Conservation (phyloP, 345 rosid species). For the Melastoma malabathricum region DNA sequence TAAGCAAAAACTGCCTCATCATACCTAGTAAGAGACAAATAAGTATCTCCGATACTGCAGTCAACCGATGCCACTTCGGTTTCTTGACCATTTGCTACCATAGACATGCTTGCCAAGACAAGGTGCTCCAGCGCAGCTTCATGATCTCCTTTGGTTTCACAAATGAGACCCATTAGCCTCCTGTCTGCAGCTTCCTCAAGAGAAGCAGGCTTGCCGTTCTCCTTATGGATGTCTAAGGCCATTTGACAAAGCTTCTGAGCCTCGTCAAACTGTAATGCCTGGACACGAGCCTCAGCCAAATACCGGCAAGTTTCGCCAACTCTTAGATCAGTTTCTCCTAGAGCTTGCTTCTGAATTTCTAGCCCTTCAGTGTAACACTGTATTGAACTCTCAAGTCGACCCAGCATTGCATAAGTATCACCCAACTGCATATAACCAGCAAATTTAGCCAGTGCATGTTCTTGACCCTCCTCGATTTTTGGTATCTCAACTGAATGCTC, state of each 20-base stretch:
- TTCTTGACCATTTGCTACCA: constrained; percentile 75
- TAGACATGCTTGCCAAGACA: constrained; percentile 85
- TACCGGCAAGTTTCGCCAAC: constrained; percentile 81
- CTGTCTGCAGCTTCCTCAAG: constrained; percentile 81
- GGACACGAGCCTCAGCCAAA: constrained; percentile 79
- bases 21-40: constrained; percentile 63
- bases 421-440: constrained; percentile 93
- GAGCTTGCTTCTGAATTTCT: constrained; percentile 53
- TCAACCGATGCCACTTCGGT: constrained; percentile 76
- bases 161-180: constrained; percentile 90
- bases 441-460: constrained; percentile 79
- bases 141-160: constrained; percentile 73
- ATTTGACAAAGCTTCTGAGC: constrained; percentile 56
- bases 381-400: constrained; percentile 68
- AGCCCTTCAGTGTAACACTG: constrained; percentile 59
- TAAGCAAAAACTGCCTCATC: constrained; percentile 81
- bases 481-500: constrained; percentile 69
- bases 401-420: constrained; percentile 79
- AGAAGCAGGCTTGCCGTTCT: constrained; percentile 48
- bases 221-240: constrained; percentile 61
- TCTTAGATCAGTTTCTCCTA: constrained; percentile 66
- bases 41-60: constrained; percentile 84
- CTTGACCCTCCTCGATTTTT: constrained; percentile 47
- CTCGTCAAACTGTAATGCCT: constrained; percentile 70
- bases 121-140: constrained; percentile 83